A percentile compares a stretch with the other conserved stretches of the same genome.
Conservation (phyloP, 495 filamentous ascomycete genomes). For the Hypomontagnella submonticulosa region DNA sequence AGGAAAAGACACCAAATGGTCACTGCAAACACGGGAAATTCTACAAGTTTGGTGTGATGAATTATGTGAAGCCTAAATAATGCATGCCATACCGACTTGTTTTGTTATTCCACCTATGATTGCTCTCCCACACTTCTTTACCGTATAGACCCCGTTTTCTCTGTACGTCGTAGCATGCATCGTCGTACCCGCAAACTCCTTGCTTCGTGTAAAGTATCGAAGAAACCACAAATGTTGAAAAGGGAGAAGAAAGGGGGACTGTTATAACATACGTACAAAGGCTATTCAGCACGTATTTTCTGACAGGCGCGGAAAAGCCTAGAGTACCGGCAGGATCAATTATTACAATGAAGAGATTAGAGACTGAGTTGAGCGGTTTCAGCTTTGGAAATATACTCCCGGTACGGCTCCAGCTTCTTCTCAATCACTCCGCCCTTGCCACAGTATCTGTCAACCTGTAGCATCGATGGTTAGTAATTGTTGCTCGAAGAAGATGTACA, state of each 20-base stretch:
- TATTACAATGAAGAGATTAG: conserved; percentile 7
- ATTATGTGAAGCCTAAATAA: too few species aligned
- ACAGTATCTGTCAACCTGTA: conserved; percentile 58
- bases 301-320: too few species aligned
- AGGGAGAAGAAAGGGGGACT: neutral
- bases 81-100: too few species aligned
- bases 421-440: conserved; percentile 46
- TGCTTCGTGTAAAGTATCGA: conserved; percentile 6
- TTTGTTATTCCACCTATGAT: neutral
- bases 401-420: conserved; percentile 46
- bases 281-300: too few species aligned
- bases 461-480: conserved; percentile 3
- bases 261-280: too few species aligned
- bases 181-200: conserved; percentile 18
- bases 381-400: conserved; percentile 35
- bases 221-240: neutral
- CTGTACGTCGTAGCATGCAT: conserved; percentile 7
- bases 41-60: too few species aligned
- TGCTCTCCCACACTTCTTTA: conserved; percentile 7
- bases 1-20: too few species aligned
- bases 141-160: conserved; percentile 9
- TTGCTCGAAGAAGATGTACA: neutral
- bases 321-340: too few species aligned
- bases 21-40: too few species aligned
- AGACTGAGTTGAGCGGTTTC: conserved; percentile 48